Conservation (phyloP, 352 stramenopile species). For the Phytopythium aichiense region DNA sequence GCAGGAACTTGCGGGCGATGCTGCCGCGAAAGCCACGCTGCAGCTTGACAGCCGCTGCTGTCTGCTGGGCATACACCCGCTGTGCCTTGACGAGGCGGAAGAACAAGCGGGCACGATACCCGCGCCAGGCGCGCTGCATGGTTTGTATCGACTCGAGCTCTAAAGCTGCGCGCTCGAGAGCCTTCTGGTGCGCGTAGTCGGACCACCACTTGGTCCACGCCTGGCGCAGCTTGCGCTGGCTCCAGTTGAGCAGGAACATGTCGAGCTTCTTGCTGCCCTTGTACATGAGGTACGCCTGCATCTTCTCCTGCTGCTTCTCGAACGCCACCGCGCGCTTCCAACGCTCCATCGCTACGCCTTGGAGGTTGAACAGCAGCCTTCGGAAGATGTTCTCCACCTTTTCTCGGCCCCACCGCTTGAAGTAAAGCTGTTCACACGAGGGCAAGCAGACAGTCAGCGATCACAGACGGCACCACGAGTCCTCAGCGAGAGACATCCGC, state of each 20-base stretch:
- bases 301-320: constrained; percentile 73
- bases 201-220: constrained; percentile 71
- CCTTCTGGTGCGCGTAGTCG: constrained; percentile 45
- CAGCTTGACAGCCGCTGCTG: constrained; percentile 39
- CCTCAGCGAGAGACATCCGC: not conserved
- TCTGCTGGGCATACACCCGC: constrained; percentile 33
- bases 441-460: not conserved
- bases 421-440: constrained; percentile 42
- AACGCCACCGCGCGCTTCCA: constrained; percentile 45
- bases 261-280: constrained; percentile 79
- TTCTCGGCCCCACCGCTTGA: constrained; percentile 74
- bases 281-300: constrained; percentile 70
- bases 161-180: constrained; percentile 38
- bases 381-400: constrained; percentile 79
- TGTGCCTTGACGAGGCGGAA: constrained; percentile 42
- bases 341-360: constrained; percentile 56
- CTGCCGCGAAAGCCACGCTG: constrained; percentile 59
- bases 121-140: constrained; percentile 58
- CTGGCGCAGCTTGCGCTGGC: constrained; percentile 55
- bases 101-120: constrained; percentile 43
- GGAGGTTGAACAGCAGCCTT: constrained; percentile 57
- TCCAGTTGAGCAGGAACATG: constrained; percentile 64
- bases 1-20: constrained; percentile 60
- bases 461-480: not conserved
- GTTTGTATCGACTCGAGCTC: constrained; percentile 48